Conservation (phyloP, 148 eudicot species). For the Chenopodium album region DNA sequence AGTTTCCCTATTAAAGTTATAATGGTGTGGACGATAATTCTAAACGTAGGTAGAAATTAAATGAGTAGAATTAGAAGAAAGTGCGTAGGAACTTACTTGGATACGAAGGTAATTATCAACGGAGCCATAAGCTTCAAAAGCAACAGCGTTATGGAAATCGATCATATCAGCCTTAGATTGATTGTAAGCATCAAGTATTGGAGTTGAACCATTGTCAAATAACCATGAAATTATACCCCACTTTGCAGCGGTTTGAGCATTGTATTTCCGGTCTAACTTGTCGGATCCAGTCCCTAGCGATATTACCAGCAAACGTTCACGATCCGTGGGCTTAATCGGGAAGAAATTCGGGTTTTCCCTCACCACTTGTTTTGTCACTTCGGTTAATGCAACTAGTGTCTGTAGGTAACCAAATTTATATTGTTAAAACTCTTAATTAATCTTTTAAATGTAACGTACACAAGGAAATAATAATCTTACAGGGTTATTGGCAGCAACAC, state of each 20-base stretch:
- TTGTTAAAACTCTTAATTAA: too few relatives aligned
- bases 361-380: slow-evolving; percentile 45
- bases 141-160: slow-evolving; percentile 41
- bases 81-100: slow-evolving; percentile 33
- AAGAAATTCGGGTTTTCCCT: slow-evolving; percentile 31
- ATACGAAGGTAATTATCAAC: slow-evolving; percentile 52
- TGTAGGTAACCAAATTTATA: neutral
- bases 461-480: slow-evolving; percentile 25
- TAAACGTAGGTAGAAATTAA: too few relatives aligned
- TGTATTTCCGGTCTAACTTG: slow-evolving; percentile 32
- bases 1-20: too few relatives aligned
- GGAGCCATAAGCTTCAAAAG: slow-evolving; percentile 48
- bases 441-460: too few relatives aligned
- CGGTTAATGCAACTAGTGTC: slow-evolving; percentile 52
- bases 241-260: slow-evolving; percentile 43
- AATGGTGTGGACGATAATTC: too few relatives aligned
- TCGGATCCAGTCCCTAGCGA: slow-evolving; percentile 55
- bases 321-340: slow-evolving; percentile 42
- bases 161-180: slow-evolving; percentile 42
- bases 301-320: slow-evolving; percentile 40
- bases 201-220: slow-evolving; percentile 34
- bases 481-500: slow-evolving; percentile 65
- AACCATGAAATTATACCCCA: slow-evolving; percentile 62
- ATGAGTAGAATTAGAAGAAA: too few relatives aligned
- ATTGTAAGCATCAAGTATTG: slow-evolving; percentile 34